Evolutionary conservation across 2,329 filamentous ascomycete species (phyloP), one percentile per base, ranked within the genome.

Genomic region (Arthroderma sp.): DNA sequence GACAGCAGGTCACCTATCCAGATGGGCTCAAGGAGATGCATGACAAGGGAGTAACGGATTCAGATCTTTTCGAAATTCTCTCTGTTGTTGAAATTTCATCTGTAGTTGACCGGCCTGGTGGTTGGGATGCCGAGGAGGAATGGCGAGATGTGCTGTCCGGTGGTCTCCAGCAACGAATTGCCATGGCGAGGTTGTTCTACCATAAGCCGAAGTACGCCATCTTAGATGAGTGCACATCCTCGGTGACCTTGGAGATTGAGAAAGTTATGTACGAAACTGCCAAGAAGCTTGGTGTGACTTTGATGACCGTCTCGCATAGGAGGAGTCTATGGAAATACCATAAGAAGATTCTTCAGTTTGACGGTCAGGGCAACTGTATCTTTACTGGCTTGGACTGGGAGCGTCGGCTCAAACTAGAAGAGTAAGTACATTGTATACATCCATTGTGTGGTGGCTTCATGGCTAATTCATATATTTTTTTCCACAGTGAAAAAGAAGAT

Each of bases 261-360:
- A 86, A 89, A 69, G 81, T 89, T 68, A 97, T 98, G 90, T 98
- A 98, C 71, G 91, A 96, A 65, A 91, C 89, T 57, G 93, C 93
- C 54, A 97, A 98, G 78, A 79, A 81, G 17, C 74, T 96, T 17
- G 90, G 88, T 2, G 93, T 96, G 65, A 97, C 93, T 0, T 79
- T 98, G 61, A 96, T 98, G 88, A 98, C 93, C 0, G 93, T 98
- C 23, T 90, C 85, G 62, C 93, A 98, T 71, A 79, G 93, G 7
- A 78, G 90, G 61, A 95, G 88, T 74, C 73, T 98, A 64, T 98
- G 93, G 93, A 91, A 93, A 71, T 97, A 98, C 71, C 93, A 98
- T 71, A 86, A 83, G 63, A 86, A 86, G 72, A 97, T 98, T 60
- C 72, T 98, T 67, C 93, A 98, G 72, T 98, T 98, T 69, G 91